Conservation (phyloP, 164 flowering plant genomes). For the Kalanchoe fedtschenkoi region DNA sequence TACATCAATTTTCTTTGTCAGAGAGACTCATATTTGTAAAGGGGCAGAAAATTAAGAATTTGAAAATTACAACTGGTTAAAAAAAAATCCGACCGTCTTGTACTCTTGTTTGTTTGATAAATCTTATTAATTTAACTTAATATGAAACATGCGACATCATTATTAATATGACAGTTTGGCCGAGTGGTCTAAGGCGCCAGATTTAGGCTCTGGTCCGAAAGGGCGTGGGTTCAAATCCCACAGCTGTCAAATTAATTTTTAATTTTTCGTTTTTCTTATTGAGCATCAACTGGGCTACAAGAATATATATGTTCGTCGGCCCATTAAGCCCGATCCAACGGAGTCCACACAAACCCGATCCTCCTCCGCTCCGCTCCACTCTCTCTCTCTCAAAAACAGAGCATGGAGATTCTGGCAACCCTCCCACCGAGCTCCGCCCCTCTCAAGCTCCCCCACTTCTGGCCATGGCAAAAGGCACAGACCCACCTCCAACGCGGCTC, state of each 20-base stretch:
- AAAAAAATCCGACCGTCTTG: no score
- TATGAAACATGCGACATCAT: no score
- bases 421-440: constrained; percentile 6
- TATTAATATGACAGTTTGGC: constrained; percentile 71
- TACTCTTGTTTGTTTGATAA: no score
- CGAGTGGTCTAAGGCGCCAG: constrained; percentile 97
- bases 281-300: no score
- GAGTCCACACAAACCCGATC: background rate
- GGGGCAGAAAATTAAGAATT: no score
- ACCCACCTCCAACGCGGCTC: background rate
- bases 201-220: constrained; percentile 99
- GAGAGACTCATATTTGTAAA: no score
- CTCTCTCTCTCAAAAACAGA: background rate
- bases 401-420: background rate
- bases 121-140: no score
- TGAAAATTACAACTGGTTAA: no score
- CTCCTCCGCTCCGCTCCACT: background rate
- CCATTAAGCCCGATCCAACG: no score
- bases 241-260: constrained; percentile 48
- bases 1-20: no score
- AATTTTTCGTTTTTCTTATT: no score
- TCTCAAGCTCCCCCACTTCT: constrained; percentile 35
- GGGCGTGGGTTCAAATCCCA: constrained; percentile 99
- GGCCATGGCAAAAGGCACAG: constrained; percentile 64
- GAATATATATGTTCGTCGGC: no score